These are phyloP conservation scores for Hydrangea macrophylla DNA, from an alignment of 148 eudicot genomes.

Conservation along the genomic window DNA sequence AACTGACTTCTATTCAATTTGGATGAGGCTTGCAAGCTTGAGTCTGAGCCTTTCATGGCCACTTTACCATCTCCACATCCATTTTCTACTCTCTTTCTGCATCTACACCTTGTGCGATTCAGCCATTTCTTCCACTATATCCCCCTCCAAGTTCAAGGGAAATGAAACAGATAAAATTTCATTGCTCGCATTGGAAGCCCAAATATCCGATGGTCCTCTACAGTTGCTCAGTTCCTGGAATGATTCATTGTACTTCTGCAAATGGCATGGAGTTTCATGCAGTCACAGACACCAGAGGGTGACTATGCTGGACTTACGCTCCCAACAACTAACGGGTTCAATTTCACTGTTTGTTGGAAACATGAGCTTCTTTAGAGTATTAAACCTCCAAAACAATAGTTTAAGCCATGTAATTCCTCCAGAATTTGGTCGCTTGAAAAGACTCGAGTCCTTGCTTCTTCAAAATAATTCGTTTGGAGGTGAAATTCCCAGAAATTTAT, in stretches of 20 bases:
- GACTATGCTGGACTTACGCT: neutral
- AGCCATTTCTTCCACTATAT: neutral
- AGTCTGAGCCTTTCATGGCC: no score
- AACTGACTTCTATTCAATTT: no score
- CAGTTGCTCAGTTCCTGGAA: neutral
- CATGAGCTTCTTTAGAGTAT: neutral
- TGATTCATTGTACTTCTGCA: constrained; percentile 6
- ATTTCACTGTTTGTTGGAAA: neutral
- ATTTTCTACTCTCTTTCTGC: no score
- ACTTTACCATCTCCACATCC: no score
- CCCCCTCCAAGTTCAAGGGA: neutral
- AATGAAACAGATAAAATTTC: neutral
- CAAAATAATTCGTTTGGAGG: constrained; percentile 4
- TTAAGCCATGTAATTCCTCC: neutral
- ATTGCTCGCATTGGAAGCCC: neutral
- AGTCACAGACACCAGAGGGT: constrained; percentile 11
- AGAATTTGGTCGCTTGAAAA: neutral
- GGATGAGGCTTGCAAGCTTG: no score
- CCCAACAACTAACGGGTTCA: neutral
- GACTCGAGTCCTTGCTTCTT: neutral
- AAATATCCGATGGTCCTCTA: neutral
- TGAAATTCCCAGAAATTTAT: constrained; percentile 1
- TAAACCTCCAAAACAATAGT: neutral
- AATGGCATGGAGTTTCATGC: constrained; percentile 11
- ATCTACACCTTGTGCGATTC: no score